These are phyloP conservation scores for Cercospora beticola DNA, from an alignment of 2,329 filamentous ascomycete species.

Conservation along the genomic window DNA sequence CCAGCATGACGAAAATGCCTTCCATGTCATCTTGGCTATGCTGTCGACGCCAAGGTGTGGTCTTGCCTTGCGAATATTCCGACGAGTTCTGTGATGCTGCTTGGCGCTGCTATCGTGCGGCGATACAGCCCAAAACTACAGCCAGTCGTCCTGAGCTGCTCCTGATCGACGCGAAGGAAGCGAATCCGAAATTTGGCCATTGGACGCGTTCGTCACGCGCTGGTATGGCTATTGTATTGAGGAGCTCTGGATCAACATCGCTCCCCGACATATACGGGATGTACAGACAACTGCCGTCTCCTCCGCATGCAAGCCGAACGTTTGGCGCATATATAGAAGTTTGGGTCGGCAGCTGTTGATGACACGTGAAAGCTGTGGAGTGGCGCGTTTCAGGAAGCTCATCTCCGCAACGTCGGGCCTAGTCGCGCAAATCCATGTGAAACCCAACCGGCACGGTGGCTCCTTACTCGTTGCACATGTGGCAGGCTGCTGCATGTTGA, in stretches of 20 bases:
- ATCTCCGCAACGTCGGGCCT: constrained; percentile 16
- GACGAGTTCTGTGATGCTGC: neutral
- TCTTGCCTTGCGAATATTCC: neutral
- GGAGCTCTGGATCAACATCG: neutral
- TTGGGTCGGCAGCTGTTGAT: neutral
- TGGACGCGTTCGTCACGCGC: neutral
- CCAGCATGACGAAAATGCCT: neutral
- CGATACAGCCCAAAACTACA: neutral
- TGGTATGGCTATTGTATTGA: neutral
- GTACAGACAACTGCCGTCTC: neutral
- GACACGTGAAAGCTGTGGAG: constrained; percentile 4
- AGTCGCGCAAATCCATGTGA: constrained; percentile 7
- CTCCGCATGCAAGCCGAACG: neutral
- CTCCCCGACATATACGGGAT: neutral
- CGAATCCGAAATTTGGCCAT: constrained; percentile 12
- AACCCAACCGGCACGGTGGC: neutral
- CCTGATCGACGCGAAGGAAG: constrained; percentile 4
- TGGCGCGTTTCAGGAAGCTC: constrained; percentile 9
- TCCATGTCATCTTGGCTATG: neutral
- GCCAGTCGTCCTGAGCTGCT: neutral
- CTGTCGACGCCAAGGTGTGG: neutral
- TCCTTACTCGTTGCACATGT: neutral
- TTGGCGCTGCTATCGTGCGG: neutral
- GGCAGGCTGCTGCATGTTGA: neutral
- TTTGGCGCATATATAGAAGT: neutral